These are phyloP conservation scores for Fusarium illudens DNA, from an alignment of 2,329 filamentous ascomycete genomes.

Conservation along the genomic window DNA sequence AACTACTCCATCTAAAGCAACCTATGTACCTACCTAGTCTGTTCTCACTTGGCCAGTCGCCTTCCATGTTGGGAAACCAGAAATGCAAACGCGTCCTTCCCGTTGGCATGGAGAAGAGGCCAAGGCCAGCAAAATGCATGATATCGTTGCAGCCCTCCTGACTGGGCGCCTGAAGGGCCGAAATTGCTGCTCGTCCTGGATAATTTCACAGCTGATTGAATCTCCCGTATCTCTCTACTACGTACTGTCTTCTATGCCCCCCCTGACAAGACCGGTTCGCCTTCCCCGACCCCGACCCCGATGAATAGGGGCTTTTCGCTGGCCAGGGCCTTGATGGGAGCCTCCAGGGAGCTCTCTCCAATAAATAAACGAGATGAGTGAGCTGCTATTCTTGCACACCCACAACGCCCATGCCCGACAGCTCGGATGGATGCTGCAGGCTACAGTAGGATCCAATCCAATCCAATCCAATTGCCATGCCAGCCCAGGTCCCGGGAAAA, in stretches of 20 bases:
- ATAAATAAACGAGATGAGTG: conserved; percentile 30
- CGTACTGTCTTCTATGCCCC: too few relatives aligned
- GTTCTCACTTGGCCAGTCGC: background rate
- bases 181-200: conserved; percentile 36
- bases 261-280: conserved; percentile 23
- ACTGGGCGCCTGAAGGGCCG: conserved; percentile 28
- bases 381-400: conserved; percentile 30
- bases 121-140: background rate
- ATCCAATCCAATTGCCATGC: too few relatives aligned
- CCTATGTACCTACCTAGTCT: too few relatives aligned
- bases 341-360: conserved; percentile 29
- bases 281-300: background rate
- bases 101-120: background rate
- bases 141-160: conserved; percentile 6
- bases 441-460: conserved; percentile 21
- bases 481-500: conserved; percentile 25
- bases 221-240: conserved; percentile 13
- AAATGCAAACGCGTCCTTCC: background rate
- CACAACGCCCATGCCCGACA: conserved; percentile 34
- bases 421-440: conserved; percentile 28
- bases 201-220: conserved; percentile 33
- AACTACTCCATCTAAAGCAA: background rate
- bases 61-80: background rate
- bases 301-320: background rate
- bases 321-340: conserved; percentile 26